Conservation (phyloP, 1,139 yeast species). For the Yamadazyma spencermartinsiae region DNA sequence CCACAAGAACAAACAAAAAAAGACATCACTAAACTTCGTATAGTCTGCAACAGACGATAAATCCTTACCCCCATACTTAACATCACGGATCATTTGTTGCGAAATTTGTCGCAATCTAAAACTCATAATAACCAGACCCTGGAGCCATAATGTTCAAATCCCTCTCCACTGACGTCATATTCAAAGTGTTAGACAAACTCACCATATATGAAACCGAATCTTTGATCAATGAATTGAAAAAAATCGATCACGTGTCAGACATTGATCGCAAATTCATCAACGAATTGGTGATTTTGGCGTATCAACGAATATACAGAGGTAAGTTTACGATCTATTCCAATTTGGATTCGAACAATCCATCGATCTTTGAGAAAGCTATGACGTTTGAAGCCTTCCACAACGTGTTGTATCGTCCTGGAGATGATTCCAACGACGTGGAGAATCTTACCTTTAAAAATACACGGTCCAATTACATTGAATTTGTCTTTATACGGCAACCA, state of each 20-base stretch:
- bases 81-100: too few relatives aligned
- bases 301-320: slow-evolving; percentile 26
- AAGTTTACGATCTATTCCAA: slow-evolving; percentile 18
- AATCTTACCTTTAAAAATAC: slow-evolving; percentile 19
- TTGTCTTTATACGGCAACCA: slow-evolving; percentile 27
- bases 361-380: slow-evolving; percentile 16
- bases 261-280: slow-evolving; percentile 14
- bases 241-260: slow-evolving; percentile 8
- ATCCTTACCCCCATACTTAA: not conserved
- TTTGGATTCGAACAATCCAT: slow-evolving; percentile 7
- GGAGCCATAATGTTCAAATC: slow-evolving; percentile 6
- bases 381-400: slow-evolving; percentile 18
- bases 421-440: slow-evolving; percentile 11
- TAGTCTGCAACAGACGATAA: not conserved
- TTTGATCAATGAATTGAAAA: slow-evolving; percentile 15
- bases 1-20: too few relatives aligned
- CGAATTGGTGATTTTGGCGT: slow-evolving; percentile 22
- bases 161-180: slow-evolving; percentile 29
- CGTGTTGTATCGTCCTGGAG: slow-evolving; percentile 12
- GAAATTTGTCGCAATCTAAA: too few relatives aligned
- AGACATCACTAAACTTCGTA: too few relatives aligned
- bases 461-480: slow-evolving; percentile 28
- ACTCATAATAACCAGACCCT: not conserved
- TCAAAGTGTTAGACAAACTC: slow-evolving; percentile 22
- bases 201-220: slow-evolving; percentile 23